Evolutionary conservation across 176 grass and related monocot species (phyloP), one percentile per base, ranked within the genome.

Genomic region (Avena atlantica): DNA sequence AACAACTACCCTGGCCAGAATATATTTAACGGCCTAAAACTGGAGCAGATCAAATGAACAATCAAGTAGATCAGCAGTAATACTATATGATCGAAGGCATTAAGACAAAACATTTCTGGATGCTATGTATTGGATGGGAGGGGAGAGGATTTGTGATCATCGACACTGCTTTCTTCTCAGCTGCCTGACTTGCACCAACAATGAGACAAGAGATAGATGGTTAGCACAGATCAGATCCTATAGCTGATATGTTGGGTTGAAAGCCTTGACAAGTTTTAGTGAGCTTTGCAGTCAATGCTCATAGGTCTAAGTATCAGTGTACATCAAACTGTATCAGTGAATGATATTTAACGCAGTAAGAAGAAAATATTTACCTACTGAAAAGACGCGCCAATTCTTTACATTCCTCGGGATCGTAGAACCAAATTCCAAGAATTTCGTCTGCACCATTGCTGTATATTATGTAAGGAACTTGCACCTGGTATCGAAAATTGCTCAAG

Each of bases 381-480:
- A 94, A 90, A 88, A 94, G 52, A 84, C 65, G 64, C 86, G 52
- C 87, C 40, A 89, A 82, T 88, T 89, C 78, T 92, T 88, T 53
- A 88, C 90, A 94, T 72, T 94, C 93, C 63, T 90, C 58, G 65
- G 85, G 86, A 50, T 92, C 65, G 68, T 90, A 90, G 76, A 94
- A 92, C 90, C 93, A 94, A 66, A 94, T 94, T 83, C 93, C 93
- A 23, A 49, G 83, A 75, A 90, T 48, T 81, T 92, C 90, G 36
- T 80, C 60, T 85, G 70, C 73, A 71, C 82, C 82, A 88, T 92
- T 90, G 3, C 52, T 52, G 85, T 92, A 94, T 44, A 94, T 83
- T 29, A 94, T 55, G 31, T 88, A 92, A 56, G 93, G 87, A 64
- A 81, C 78, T 27, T 94, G 74, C 55, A 88, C 58, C 34, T 92